These are phyloP conservation scores for Penicillium sp. DNA, from an alignment of 2,329 filamentous ascomycete species.

Conservation along the genomic window DNA sequence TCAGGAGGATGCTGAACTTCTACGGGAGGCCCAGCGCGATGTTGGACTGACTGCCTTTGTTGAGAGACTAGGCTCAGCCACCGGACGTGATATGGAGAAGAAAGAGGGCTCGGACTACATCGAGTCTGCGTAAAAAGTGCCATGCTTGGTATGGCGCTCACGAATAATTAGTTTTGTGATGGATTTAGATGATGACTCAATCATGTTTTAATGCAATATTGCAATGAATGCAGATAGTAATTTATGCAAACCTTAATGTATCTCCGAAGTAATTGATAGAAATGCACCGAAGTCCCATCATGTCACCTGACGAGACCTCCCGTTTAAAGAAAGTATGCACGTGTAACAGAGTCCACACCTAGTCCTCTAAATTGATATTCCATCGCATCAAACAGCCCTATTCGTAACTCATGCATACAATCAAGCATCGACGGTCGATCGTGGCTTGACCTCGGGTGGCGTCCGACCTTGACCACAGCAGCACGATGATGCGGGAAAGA, in stretches of 20 bases:
- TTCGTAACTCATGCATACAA: background rate
- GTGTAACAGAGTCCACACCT: background rate
- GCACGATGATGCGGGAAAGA: background rate
- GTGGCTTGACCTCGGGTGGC: slow-evolving; percentile 13
- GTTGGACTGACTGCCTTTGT: slow-evolving; percentile 34
- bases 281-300: background rate
- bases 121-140: slow-evolving; percentile 24
- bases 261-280: background rate
- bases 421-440: slow-evolving; percentile 10
- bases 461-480: slow-evolving; percentile 9
- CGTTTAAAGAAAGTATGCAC: background rate
- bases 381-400: no score
- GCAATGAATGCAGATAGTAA: background rate
- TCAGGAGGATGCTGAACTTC: slow-evolving; percentile 33
- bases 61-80: slow-evolving; percentile 27
- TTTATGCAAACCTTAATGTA: background rate
- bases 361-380: background rate
- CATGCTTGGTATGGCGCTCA: background rate
- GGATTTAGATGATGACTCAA: background rate
- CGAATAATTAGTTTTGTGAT: background rate
- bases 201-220: background rate
- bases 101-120: slow-evolving; percentile 28
- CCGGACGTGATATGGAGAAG: slow-evolving; percentile 27
- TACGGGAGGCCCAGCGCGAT: slow-evolving; percentile 34
- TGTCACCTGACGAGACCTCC: background rate